A percentile compares a stretch with the other conserved stretches of the same genome.
Evolutionary conservation across 345 rosid species (phyloP).

Genomic region (Eucalyptus shirleyi): DNA sequence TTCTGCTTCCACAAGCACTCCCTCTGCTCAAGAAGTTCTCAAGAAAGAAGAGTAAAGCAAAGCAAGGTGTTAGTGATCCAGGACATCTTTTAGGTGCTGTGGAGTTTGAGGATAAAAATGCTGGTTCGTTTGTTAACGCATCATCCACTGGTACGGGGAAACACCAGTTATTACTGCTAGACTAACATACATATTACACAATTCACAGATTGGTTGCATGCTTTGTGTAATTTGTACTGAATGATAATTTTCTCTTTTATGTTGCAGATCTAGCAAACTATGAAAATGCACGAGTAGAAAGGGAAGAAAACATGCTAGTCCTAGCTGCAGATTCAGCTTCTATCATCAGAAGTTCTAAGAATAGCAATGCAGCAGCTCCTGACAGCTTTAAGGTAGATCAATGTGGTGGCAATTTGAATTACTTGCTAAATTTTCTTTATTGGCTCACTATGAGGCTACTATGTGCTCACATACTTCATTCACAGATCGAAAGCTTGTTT

Average conservation of each 20-base stretch:
- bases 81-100: slow-evolving; percentile 3
- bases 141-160: not conserved
- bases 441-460: not conserved
- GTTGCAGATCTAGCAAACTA: not conserved
- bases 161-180: not conserved
- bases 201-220: not conserved
- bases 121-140: not conserved
- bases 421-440: not conserved
- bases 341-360: slow-evolving; percentile 8
- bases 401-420: not conserved
- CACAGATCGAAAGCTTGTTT: not conserved
- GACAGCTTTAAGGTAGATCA: slow-evolving; percentile 44
- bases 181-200: not conserved
- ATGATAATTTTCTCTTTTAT: not conserved
- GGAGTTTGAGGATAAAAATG: not conserved
- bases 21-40: slow-evolving; percentile 54
- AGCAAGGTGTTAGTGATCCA: not conserved
- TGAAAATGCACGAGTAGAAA: slow-evolving; percentile 4
- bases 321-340: slow-evolving; percentile 5
- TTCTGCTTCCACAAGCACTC: slow-evolving; percentile 88
- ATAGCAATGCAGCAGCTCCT: slow-evolving; percentile 10
- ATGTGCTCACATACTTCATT: not conserved
- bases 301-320: slow-evolving; percentile 1
- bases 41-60: slow-evolving; percentile 28
- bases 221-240: not conserved